Base-by-base conservation (phyloP, 176 grass and related monocot species). In the Carex littledalei region DNA sequence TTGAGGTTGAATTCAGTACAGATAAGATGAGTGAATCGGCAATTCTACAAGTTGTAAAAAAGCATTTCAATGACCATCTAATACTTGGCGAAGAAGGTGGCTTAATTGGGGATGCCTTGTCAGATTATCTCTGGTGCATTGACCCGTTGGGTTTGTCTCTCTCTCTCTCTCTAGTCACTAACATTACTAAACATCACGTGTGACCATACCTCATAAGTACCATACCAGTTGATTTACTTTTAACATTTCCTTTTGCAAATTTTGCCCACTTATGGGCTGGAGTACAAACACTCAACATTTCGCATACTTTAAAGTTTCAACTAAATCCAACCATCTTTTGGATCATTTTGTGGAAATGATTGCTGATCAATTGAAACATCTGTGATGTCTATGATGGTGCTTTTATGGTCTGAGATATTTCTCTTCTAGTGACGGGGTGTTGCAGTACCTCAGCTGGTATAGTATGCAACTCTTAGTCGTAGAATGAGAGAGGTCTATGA, bases 11-110 rank as follows among this genome's bases (percentile, higher is more conserved):
- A 55, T 94, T 85, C 92, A 98, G 95, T 83, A 98, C 95, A 92
- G 95, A 98, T 84, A 95, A 90, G 67, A 81, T 84, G 68, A 95
- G 95, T 84, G 93, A 98, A 87, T 90, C 84, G n/a, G 89, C 87
- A 82, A 95, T 98, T 89, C 72, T 98, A 49, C 91, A 95, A 93
- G 88, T 98, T 72, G 91, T 95, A 45, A 98, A 77, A 5, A 94
- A 92, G 83, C 89, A 85, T 79, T 98, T 95, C 72, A 89, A 93
- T 89, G 85, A 93, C 60, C 95, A 98, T 72, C 88, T 98, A 84
- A 98, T 98, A 90, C 95, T 98, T 77, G 95, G 95, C 21, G 95
- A 98, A 90, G 95, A 98, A 90, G 95, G 95, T 73, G 95, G 95
- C 80, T 79, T 98, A 82, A 92, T 98, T 85, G 95, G 95, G 67